phyloP scores from a whole-genome alignment of 163 green algal species.

The Coccomyxa subellipsoidea region DNA sequence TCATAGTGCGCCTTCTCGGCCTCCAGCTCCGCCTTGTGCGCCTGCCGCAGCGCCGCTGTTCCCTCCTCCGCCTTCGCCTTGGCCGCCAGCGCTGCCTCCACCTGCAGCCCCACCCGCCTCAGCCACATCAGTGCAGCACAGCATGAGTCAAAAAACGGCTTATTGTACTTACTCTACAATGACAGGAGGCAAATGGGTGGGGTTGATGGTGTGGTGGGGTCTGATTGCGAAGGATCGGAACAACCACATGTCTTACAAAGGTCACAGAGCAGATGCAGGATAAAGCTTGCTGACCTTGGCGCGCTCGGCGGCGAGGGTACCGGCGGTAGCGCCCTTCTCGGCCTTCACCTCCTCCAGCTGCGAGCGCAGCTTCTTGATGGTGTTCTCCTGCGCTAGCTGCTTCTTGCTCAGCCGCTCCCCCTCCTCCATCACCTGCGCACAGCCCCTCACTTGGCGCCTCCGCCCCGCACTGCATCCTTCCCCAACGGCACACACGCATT shows the following conservation, averaged over 20 bases:
- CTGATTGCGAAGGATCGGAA: no score
- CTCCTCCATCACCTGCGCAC: slow-evolving; percentile 82
- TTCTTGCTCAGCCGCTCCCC: slow-evolving; percentile 89
- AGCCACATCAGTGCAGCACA: not conserved
- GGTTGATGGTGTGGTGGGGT: no score
- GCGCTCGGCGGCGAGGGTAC: slow-evolving; percentile 36
- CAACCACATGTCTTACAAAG: no score
- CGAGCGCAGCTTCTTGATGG: slow-evolving; percentile 76
- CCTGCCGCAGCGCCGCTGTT: slow-evolving; percentile 30
- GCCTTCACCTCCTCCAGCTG: slow-evolving; percentile 43
- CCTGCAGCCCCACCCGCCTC: not conserved
- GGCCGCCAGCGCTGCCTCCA: slow-evolving; percentile 25
- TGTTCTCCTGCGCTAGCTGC: slow-evolving; percentile 79
- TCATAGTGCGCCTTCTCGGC: slow-evolving; percentile 59
- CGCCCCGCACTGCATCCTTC: no score
- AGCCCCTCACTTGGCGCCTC: not conserved
- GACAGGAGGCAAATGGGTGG: no score
- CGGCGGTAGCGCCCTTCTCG: not conserved
- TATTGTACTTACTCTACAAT: no score
- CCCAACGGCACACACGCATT: no score
- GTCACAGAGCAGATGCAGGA: no score
- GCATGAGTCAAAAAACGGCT: not conserved
- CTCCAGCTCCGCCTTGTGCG: slow-evolving; percentile 41
- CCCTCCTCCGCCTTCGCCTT: slow-evolving; percentile 56
- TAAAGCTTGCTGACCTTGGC: not conserved